Evolutionary conservation across 2,329 filamentous ascomycete genomes (phyloP).

Genomic region (Fusarium mangiferae): DNA sequence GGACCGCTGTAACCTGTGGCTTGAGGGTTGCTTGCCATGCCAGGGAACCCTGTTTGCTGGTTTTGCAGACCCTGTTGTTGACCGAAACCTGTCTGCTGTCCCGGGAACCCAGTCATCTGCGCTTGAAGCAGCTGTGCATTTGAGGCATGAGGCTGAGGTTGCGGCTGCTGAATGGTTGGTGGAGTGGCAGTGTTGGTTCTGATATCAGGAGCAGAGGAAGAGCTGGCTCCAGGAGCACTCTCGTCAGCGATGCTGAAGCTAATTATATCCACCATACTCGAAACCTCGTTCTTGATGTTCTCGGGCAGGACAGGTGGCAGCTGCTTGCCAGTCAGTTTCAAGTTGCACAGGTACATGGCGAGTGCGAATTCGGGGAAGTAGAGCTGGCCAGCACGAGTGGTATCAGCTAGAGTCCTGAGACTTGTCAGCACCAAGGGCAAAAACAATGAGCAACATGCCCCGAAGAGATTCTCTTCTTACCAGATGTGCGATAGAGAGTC

Average conservation of each 20-base stretch:
- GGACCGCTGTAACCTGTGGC: constrained; percentile 84
- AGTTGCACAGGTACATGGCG: constrained; percentile 97
- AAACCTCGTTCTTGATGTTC: constrained; percentile 93
- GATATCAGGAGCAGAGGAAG: constrained; percentile 72
- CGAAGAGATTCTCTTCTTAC: constrained; percentile 60
- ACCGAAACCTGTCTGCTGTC: constrained; percentile 67
- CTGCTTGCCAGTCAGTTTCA: constrained; percentile 87
- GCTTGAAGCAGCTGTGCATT: constrained; percentile 72
- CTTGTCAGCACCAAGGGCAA: constrained; percentile 18
- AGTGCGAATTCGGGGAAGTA: constrained; percentile 98
- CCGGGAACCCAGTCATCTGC: constrained; percentile 76
- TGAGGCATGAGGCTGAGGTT: constrained; percentile 78
- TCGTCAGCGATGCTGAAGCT: constrained; percentile 92
- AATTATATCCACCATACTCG: constrained; percentile 99
- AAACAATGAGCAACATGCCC: neutral
- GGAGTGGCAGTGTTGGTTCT: constrained; percentile 61
- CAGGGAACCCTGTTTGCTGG: constrained; percentile 77
- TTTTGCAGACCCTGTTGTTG: constrained; percentile 70
- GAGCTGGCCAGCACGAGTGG: constrained; percentile 93
- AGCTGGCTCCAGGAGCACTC: constrained; percentile 58
- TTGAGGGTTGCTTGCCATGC: constrained; percentile 73
- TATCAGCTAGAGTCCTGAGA: constrained; percentile 87
- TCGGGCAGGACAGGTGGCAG: constrained; percentile 82
- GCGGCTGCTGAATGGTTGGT: constrained; percentile 73
- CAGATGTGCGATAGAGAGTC: constrained; percentile 93